Evolutionary conservation across 257 asterid genomes (phyloP).

Genomic region (Avicennia marina): DNA sequence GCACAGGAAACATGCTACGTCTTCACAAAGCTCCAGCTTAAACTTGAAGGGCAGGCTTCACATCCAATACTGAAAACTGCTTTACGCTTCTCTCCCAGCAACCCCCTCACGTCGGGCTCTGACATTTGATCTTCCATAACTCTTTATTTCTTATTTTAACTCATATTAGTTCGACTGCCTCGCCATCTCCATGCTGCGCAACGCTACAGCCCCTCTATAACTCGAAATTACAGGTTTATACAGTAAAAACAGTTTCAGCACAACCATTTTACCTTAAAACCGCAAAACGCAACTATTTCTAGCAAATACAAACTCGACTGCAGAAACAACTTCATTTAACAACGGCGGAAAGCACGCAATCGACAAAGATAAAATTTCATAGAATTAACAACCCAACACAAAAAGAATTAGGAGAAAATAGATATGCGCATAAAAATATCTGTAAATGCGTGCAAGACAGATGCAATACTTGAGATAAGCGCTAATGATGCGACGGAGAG

Average conservation of each 20-base stretch:
- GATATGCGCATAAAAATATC: not conserved
- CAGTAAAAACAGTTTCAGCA: conserved; percentile 6
- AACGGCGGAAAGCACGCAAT: not conserved
- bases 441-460: not conserved
- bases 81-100: not conserved
- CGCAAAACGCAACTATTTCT: not conserved
- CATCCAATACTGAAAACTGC: not conserved
- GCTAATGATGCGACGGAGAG: conserved; percentile 92
- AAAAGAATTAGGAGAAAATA: not conserved
- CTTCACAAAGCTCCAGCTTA: not conserved
- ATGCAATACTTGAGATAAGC: conserved; percentile 81
- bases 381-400: not conserved
- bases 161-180: not conserved
- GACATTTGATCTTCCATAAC: not conserved
- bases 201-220: not conserved
- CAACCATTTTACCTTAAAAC: not conserved
- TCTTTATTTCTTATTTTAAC: not conserved
- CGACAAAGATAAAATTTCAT: not conserved
- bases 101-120: not conserved
- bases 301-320: not conserved
- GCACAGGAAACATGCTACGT: too few species aligned
- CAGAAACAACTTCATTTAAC: not conserved
- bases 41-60: not conserved
- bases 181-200: not conserved
- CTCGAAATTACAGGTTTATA: not conserved